Evolutionary conservation across 495 filamentous ascomycete genomes (phyloP).

Genomic region (Daldinia bambusicola): DNA sequence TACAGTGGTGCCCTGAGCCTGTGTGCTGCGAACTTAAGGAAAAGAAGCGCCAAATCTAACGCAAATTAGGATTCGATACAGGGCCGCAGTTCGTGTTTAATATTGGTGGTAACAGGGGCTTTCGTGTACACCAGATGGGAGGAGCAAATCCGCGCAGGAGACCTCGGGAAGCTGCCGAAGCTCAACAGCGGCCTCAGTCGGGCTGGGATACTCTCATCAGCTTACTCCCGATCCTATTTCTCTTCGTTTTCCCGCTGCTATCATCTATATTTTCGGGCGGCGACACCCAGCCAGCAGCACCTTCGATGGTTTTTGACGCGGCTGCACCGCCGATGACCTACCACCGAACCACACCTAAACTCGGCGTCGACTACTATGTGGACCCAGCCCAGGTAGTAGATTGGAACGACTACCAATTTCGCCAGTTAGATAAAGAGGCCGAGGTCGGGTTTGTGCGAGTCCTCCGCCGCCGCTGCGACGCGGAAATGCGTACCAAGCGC

Average conservation of each 20-base stretch:
- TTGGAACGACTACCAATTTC: constrained; percentile 71
- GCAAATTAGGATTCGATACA: constrained; percentile 65
- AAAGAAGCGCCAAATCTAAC: constrained; percentile 12
- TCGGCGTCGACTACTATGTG: constrained; percentile 84
- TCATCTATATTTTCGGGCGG: constrained; percentile 78
- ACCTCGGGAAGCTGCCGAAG: constrained; percentile 72
- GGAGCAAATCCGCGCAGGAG: constrained; percentile 73
- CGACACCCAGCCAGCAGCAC: constrained; percentile 65
- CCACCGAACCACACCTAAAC: constrained; percentile 72
- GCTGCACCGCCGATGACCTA: constrained; percentile 74
- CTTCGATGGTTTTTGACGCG: constrained; percentile 75
- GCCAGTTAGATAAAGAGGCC: constrained; percentile 77
- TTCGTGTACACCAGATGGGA: constrained; percentile 89
- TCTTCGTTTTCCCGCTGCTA: constrained; percentile 88
- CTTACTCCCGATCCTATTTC: constrained; percentile 84
- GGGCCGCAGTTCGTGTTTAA: constrained; percentile 93
- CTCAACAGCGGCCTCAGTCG: constrained; percentile 57
- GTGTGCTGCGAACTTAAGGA: not conserved
- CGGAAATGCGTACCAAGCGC: constrained; percentile 69
- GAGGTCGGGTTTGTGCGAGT: constrained; percentile 75
- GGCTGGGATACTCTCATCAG: constrained; percentile 67
- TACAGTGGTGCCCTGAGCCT: not conserved
- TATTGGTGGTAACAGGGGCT: constrained; percentile 81
- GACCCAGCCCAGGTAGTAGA: constrained; percentile 80
- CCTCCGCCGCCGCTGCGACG: constrained; percentile 75